These are phyloP conservation scores for Austroboletus festivus DNA, from an alignment of 768 basidiomycete species.

Conservation along the genomic window DNA sequence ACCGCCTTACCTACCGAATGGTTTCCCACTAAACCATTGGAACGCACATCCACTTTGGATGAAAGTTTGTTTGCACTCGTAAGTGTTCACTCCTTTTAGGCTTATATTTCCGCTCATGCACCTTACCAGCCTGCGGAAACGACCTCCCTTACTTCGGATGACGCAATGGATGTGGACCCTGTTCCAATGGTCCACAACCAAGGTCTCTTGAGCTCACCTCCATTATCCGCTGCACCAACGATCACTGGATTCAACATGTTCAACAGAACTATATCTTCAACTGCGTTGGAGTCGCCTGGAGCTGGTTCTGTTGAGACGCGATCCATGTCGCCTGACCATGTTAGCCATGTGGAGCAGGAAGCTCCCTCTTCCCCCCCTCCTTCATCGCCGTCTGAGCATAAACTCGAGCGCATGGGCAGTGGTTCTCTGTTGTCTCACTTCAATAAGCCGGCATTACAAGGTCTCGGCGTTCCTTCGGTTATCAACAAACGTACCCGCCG, in stretches of 20 bases:
- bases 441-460: slow-evolving; percentile 54
- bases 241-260: slow-evolving; percentile 61
- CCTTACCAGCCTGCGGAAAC: slow-evolving; percentile 32
- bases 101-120: slow-evolving; percentile 11
- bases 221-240: slow-evolving; percentile 51
- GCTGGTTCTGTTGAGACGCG: slow-evolving; percentile 41
- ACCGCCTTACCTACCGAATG: slow-evolving; percentile 63
- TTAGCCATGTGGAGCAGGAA: slow-evolving; percentile 37
- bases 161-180: slow-evolving; percentile 82
- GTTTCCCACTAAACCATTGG: slow-evolving; percentile 33
- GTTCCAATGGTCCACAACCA: slow-evolving; percentile 38
- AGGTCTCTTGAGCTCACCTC: slow-evolving; percentile 34
- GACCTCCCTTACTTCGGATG: slow-evolving; percentile 46
- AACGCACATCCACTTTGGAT: slow-evolving; percentile 19
- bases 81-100: slow-evolving; percentile 6
- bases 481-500: slow-evolving; percentile 60
- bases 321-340: slow-evolving; percentile 54
- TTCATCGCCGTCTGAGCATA: slow-evolving; percentile 48
- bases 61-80: slow-evolving; percentile 31
- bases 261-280: slow-evolving; percentile 52
- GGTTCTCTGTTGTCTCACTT: slow-evolving; percentile 33
- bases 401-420: slow-evolving; percentile 41
- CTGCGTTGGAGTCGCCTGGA: slow-evolving; percentile 42
- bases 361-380: slow-evolving; percentile 47
- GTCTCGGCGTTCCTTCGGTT: slow-evolving; percentile 52